Evolutionary conservation across 768 basidiomycete genomes (phyloP).

Genomic region (Leccinellum albellum): DNA sequence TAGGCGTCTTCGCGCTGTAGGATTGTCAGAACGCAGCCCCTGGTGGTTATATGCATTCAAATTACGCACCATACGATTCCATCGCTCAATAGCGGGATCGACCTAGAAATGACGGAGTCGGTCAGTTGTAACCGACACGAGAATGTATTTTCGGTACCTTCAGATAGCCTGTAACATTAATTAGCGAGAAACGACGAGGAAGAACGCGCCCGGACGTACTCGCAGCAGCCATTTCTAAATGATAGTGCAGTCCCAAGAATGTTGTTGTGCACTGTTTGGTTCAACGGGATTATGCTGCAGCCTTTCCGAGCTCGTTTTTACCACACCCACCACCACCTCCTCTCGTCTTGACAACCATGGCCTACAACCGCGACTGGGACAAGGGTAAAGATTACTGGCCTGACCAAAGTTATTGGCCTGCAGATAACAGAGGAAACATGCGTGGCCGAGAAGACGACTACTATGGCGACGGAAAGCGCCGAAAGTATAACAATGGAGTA

Average conservation of each 20-base stretch:
- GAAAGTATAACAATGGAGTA: slow-evolving; percentile 78
- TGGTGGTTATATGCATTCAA: background rate
- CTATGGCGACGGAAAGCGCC: slow-evolving; percentile 66
- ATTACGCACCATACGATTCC: slow-evolving; percentile 53
- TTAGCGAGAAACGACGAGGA: slow-evolving; percentile 10
- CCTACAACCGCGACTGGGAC: slow-evolving; percentile 86
- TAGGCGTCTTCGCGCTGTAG: slow-evolving; percentile 80
- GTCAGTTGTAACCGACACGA: background rate
- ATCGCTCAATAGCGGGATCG: slow-evolving; percentile 63
- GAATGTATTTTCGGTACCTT: slow-evolving; percentile 39
- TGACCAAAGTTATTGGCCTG: slow-evolving; percentile 42
- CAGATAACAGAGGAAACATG: slow-evolving; percentile 36
- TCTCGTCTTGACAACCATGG: slow-evolving; percentile 40
- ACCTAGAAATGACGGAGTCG: slow-evolving; percentile 16
- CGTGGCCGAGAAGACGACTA: slow-evolving; percentile 69
- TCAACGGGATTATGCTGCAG: slow-evolving; percentile 1
- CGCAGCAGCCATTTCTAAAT: slow-evolving; percentile 60
- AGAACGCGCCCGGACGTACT: slow-evolving; percentile 36
- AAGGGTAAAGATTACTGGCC: slow-evolving; percentile 64
- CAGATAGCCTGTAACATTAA: slow-evolving; percentile 44
- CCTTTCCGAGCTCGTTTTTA: slow-evolving; percentile 12
- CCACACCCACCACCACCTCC: slow-evolving; percentile 22
- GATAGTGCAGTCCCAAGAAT: slow-evolving; percentile 20
- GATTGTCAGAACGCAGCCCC: background rate
- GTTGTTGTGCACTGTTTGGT: slow-evolving; percentile 33